Conservation (phyloP, 2,329 filamentous ascomycete species). For the Alternaria panax region DNA sequence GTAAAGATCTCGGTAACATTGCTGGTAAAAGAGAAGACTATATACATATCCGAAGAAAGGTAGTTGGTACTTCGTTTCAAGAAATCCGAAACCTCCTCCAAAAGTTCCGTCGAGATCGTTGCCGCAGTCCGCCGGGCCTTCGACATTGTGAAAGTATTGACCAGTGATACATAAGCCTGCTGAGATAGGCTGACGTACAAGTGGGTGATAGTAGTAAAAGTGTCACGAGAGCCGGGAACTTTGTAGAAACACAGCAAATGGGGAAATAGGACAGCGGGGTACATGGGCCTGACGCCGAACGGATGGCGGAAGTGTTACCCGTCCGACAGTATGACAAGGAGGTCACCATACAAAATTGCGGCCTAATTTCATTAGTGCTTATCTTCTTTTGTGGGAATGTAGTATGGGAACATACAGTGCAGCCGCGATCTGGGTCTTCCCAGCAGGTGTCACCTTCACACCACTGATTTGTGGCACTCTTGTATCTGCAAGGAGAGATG, state of each 20-base stretch:
- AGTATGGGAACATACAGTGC: conserved; percentile 74
- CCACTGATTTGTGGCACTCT: conserved; percentile 70
- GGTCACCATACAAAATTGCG: conserved; percentile 28
- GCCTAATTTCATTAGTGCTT: conserved; percentile 24
- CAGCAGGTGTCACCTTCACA: conserved; percentile 57
- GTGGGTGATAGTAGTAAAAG: not conserved
- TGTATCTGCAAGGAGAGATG: conserved; percentile 63
- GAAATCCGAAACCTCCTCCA: conserved; percentile 30
- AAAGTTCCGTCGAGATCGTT: conserved; percentile 31
- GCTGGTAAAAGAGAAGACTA: conserved; percentile 13
- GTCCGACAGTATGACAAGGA: conserved; percentile 40
- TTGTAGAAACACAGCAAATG: conserved; percentile 3
- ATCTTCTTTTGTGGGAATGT: not conserved
- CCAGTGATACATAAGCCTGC: conserved; percentile 19
- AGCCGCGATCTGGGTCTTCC: conserved; percentile 64
- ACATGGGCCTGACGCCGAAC: not conserved
- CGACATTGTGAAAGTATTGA: conserved; percentile 33
- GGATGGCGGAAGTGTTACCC: conserved; percentile 18
- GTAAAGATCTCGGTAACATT: not conserved
- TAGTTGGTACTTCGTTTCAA: conserved; percentile 2
- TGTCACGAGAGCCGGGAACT: conserved; percentile 11
- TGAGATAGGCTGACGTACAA: conserved; percentile 3
- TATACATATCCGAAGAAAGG: conserved; percentile 19
- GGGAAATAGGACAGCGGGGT: not conserved
- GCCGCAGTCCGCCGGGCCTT: not conserved